Percentiles rank a stretch among this genome's conserved stretches.
These are phyloP conservation scores for Pichia sp. DNA, from an alignment of 1,139 yeast genomes.

Conservation along the genomic window DNA sequence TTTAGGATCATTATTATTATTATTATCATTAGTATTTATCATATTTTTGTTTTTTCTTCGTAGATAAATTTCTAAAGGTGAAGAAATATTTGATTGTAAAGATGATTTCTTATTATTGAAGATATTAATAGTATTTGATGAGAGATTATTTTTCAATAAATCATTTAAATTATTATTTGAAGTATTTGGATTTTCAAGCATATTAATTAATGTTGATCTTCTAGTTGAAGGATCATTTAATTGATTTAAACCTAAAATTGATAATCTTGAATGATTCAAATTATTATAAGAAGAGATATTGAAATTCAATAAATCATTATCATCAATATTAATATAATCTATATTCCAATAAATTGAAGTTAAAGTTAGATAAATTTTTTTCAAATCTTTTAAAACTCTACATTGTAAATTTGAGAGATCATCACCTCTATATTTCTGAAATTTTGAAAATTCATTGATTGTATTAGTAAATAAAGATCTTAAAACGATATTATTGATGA, in stretches of 20 bases:
- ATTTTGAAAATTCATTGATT: slow-evolving; percentile 37
- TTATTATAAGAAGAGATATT: slow-evolving; percentile 24
- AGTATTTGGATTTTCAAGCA: slow-evolving; percentile 37
- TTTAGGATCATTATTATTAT: not conserved
- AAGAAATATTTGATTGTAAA: slow-evolving; percentile 1
- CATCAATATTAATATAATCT: slow-evolving; percentile 31
- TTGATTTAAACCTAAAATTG: slow-evolving; percentile 30
- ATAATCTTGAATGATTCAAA: slow-evolving; percentile 24
- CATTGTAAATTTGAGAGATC: slow-evolving; percentile 32
- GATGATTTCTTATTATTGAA: slow-evolving; percentile 7
- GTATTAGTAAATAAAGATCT: slow-evolving; percentile 43
- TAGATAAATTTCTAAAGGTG: not conserved
- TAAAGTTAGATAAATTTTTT: slow-evolving; percentile 33
- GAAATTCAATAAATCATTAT: slow-evolving; percentile 28
- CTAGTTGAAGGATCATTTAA: slow-evolving; percentile 45
- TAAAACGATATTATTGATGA: slow-evolving; percentile 39
- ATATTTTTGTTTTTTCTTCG: not conserved
- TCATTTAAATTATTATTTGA: slow-evolving; percentile 23
- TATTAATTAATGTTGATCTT: slow-evolving; percentile 48
- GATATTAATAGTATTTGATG: not conserved
- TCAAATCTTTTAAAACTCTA: slow-evolving; percentile 35
- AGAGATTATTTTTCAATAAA: slow-evolving; percentile 10
- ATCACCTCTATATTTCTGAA: slow-evolving; percentile 15
- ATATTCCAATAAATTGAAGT: slow-evolving; percentile 38
- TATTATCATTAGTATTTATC: not conserved